These are phyloP conservation scores for Primulina huaijiensis DNA, from an alignment of 257 asterid genomes.

Conservation along the genomic window DNA sequence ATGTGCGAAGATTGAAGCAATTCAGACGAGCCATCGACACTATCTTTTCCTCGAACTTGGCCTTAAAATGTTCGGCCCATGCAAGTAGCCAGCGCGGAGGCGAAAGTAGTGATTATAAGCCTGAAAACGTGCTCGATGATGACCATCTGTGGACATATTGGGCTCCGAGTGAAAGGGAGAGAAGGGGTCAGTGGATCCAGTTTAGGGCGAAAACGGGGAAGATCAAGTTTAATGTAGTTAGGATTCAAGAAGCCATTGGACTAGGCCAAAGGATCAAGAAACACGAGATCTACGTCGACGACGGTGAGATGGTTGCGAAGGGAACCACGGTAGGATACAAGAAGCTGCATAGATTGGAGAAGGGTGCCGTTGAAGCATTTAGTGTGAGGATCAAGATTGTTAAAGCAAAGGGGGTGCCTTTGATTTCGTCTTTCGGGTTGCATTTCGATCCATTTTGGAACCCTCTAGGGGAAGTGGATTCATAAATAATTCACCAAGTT, in stretches of 20 bases:
- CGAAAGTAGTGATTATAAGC: slow-evolving; percentile 46
- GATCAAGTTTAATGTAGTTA: slow-evolving; percentile 65
- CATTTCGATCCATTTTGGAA: slow-evolving; percentile 92
- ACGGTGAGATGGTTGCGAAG: slow-evolving; percentile 45
- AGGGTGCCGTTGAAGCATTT: slow-evolving; percentile 45
- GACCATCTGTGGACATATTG: slow-evolving; percentile 91
- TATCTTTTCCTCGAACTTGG: slow-evolving; percentile 56
- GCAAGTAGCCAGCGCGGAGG: slow-evolving; percentile 82
- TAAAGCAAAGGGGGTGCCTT: slow-evolving; percentile 66
- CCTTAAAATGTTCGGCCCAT: slow-evolving; percentile 33
- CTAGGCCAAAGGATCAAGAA: slow-evolving; percentile 68
- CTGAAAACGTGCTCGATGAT: slow-evolving; percentile 52
- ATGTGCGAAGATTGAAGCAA: slow-evolving; percentile 53
- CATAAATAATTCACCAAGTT: too few species aligned
- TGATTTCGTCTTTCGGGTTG: slow-evolving; percentile 75
- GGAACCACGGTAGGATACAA: slow-evolving; percentile 88
- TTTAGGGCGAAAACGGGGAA: slow-evolving; percentile 32
- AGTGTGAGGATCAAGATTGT: slow-evolving; percentile 54
- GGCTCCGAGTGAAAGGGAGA: slow-evolving; percentile 60
- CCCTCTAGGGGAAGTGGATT: not conserved
- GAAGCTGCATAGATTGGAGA: slow-evolving; percentile 69
- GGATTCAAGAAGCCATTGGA: slow-evolving; percentile 92
- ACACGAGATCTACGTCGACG: slow-evolving; percentile 59
- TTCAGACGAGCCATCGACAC: slow-evolving; percentile 56
- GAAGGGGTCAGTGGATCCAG: slow-evolving; percentile 57